A percentile compares a stretch with the other conserved stretches of the same genome.
phyloP scores from a whole-genome alignment of 768 basidiomycete species.

The Fistulinella prunicolor region DNA sequence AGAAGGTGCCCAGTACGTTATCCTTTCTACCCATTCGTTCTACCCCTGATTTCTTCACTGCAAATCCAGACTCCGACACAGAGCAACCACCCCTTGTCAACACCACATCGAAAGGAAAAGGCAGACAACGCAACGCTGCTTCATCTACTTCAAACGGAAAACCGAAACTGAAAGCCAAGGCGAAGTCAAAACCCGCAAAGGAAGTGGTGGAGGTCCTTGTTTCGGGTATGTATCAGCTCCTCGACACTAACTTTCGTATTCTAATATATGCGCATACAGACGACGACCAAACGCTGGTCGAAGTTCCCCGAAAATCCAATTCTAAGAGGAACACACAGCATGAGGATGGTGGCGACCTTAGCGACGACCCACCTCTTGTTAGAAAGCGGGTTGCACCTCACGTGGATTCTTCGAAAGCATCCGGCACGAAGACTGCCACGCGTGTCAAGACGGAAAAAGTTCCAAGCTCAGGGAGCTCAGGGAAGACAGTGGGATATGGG shows the following conservation, averaged over 20 bases:
- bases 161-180: conserved; percentile 2
- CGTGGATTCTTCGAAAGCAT: not conserved
- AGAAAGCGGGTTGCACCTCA: not conserved
- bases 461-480: not conserved
- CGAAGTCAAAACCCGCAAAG: conserved; percentile 8
- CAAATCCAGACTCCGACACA: conserved; percentile 1
- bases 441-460: not conserved
- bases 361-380: conserved; percentile 1
- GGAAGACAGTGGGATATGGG: too few species aligned
- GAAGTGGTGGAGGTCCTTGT: conserved; percentile 5
- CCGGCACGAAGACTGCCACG: not conserved
- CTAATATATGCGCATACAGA: conserved; percentile 14
- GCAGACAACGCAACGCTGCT: not conserved
- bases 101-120: conserved; percentile 8
- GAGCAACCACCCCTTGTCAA: conserved; percentile 1
- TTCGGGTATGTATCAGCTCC: conserved; percentile 12
- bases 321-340: not conserved
- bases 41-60: not conserved
- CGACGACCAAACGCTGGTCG: conserved; percentile 28
- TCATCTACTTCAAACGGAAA: not conserved
- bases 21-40: not conserved
- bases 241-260: not conserved
- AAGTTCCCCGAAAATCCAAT: conserved; percentile 15
- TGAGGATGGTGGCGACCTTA: conserved; percentile 1
- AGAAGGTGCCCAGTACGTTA: conserved; percentile 8